These are phyloP conservation scores for Vitis hybrid DNA, from an alignment of 177 flowering plant species.

Conservation along the genomic window DNA sequence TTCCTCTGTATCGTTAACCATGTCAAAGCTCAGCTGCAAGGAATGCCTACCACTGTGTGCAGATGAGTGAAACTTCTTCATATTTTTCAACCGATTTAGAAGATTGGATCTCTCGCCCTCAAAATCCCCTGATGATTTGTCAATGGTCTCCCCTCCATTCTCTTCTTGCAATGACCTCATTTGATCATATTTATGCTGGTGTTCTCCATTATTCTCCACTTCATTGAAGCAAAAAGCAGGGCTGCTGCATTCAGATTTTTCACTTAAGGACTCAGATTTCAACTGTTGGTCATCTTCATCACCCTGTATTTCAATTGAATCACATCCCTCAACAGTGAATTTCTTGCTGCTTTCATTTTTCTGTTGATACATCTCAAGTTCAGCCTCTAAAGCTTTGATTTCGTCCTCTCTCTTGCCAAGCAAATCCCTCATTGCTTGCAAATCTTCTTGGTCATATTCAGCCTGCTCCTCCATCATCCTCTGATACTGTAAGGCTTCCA, in stretches of 20 bases:
- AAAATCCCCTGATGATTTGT: conserved; percentile 28
- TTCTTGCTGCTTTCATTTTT: conserved; percentile 30
- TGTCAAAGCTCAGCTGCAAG: conserved; percentile 16
- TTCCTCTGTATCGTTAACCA: conserved; percentile 11
- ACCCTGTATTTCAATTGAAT: not conserved
- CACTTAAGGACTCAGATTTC: conserved; percentile 26
- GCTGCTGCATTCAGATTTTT: conserved; percentile 25
- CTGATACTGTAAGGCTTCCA: conserved; percentile 95
- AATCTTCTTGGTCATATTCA: conserved; percentile 89
- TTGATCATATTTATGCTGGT: conserved; percentile 10
- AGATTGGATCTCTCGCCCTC: conserved; percentile 35
- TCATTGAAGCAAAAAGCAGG: conserved; percentile 8
- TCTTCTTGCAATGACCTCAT: conserved; percentile 11
- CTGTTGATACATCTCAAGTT: conserved; percentile 45
- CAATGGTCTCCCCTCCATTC: conserved; percentile 14
- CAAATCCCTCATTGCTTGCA: conserved; percentile 51
- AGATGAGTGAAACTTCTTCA: conserved; percentile 18
- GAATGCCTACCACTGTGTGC: conserved; percentile 14
- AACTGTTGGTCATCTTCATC: conserved; percentile 28
- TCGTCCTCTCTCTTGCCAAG: conserved; percentile 65
- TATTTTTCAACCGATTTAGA: conserved; percentile 28
- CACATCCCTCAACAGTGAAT: conserved; percentile 17
- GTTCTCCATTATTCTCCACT: conserved; percentile 10
- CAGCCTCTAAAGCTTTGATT: conserved; percentile 51
- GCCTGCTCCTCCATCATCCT: conserved; percentile 99